Base-by-base conservation (phyloP, 495 filamentous ascomycete genomes). In the Penicillium lagena region DNA sequence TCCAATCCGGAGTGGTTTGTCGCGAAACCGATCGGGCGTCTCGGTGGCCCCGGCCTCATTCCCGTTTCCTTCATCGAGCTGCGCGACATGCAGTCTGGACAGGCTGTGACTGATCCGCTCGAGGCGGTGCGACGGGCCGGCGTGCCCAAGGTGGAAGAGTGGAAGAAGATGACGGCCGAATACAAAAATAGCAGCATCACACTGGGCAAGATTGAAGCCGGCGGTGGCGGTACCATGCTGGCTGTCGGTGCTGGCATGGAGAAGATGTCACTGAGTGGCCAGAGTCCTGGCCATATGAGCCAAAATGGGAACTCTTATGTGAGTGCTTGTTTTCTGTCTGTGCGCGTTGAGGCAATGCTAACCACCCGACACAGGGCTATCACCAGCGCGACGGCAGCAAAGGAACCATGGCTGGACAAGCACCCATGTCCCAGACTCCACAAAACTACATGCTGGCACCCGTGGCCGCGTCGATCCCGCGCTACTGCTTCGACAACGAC, bases 1-100 rank as follows among this genome's bases (percentile, higher is more conserved):
- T 97, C 93, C n/a, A 96, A 97, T 55, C 90, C 91, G 31, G 93
- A 98, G 63, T 98, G 93, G 93, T 98, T 96, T 56, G 93, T 98
- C 54, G 94, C 94, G 12, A 98, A 98, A 67, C 94, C 93, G 7
- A 98, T 97, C 57, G 90, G 91, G 42, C 77, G 94, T 52, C 75
- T 97, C 14, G 93, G 93, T 15, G 93, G 93, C 9, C 93, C 93
- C 1, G 93, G 93, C 29, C 68, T 98, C 52, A 97, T 98, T 58
- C 93, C 93, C 14, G 94, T 96, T 32, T 94, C 90, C 2, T 98
- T 96, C 60, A 89, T 97, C 45, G 93, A 98, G 66, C 89, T 98
- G 45, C 74, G 89, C 53, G 93, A 98, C 62, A 96, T 96, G 89
- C 79, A 83, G 17, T 87, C 85, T 4, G 88, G 90, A 15, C 78